A percentile compares a stretch with the other conserved stretches of the same genome.
These are phyloP conservation scores for Thelonectria rubi DNA, from an alignment of 2,329 filamentous ascomycete genomes.

Conservation along the genomic window DNA sequence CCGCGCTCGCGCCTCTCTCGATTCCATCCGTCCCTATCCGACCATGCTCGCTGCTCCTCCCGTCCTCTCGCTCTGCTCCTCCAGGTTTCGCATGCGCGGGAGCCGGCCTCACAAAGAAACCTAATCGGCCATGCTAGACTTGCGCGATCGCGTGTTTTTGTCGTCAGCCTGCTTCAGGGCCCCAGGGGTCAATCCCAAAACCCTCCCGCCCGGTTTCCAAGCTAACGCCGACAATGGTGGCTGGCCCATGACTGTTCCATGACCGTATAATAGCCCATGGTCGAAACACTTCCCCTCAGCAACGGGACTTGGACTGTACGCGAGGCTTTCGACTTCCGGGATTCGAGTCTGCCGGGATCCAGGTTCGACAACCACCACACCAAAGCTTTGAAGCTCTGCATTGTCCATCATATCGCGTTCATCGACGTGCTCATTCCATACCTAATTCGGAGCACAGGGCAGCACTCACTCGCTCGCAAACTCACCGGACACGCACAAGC, in stretches of 20 bases:
- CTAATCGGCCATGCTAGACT: slow-evolving; percentile 39
- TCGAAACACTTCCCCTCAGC: slow-evolving; percentile 21
- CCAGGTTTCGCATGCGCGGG: slow-evolving; percentile 42
- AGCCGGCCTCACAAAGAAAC: slow-evolving; percentile 36
- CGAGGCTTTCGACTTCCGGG: slow-evolving; percentile 12
- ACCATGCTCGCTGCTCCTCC: not conserved
- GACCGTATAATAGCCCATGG: slow-evolving; percentile 13
- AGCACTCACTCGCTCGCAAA: slow-evolving; percentile 16
- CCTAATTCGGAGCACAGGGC: slow-evolving; percentile 19
- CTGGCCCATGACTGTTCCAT: slow-evolving; percentile 10
- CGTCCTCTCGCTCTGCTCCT: slow-evolving; percentile 35
- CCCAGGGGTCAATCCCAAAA: slow-evolving; percentile 32
- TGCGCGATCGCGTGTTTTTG: slow-evolving; percentile 43
- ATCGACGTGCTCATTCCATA: slow-evolving; percentile 22
- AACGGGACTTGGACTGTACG: slow-evolving; percentile 13
- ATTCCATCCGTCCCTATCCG: not conserved
- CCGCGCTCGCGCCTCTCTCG: not conserved
- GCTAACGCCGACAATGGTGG: slow-evolving; percentile 30
- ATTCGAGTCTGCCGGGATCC: slow-evolving; percentile 15
- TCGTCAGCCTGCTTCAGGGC: slow-evolving; percentile 39
- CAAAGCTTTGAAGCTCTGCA: slow-evolving; percentile 16
- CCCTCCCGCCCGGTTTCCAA: slow-evolving; percentile 24
- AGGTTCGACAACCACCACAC: slow-evolving; percentile 6
- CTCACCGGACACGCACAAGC: slow-evolving; percentile 21
- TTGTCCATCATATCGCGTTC: slow-evolving; percentile 18